Evolutionary conservation across 768 basidiomycete genomes (phyloP).

Genomic region (Trametes cinnabarina): DNA sequence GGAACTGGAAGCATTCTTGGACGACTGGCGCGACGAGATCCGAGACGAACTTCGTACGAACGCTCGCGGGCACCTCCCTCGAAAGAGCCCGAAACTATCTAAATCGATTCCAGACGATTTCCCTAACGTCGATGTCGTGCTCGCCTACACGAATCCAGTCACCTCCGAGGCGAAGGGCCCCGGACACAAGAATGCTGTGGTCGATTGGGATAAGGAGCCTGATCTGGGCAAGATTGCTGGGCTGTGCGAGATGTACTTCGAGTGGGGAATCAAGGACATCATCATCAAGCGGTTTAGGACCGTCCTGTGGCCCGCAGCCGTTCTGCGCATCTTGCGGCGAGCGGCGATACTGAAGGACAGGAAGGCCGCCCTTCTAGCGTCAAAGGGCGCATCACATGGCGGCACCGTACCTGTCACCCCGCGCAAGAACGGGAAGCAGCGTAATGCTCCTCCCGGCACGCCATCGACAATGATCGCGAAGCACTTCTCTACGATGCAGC

Average conservation of each 20-base stretch:
- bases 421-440: conserved; percentile 32
- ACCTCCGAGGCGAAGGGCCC: conserved; percentile 50
- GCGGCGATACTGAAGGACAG: conserved; percentile 51
- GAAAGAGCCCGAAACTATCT: conserved; percentile 64
- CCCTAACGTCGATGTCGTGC: conserved; percentile 69
- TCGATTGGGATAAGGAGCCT: conserved; percentile 55
- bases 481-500: conserved; percentile 50
- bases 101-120: conserved; percentile 63
- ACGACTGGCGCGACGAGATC: conserved; percentile 61
- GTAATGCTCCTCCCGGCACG: conserved; percentile 34
- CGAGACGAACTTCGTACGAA: conserved; percentile 68
- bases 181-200: conserved; percentile 32
- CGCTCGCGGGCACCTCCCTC: conserved; percentile 57
- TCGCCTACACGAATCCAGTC: conserved; percentile 76
- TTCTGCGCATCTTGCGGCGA: conserved; percentile 70
- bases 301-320: conserved; percentile 74
- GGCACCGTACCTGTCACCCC: conserved; percentile 38
- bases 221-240: conserved; percentile 70
- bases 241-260: conserved; percentile 84
- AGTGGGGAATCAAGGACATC: conserved; percentile 84
- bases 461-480: conserved; percentile 50
- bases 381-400: neutral
- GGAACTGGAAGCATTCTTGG: conserved; percentile 52
- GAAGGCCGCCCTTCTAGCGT: conserved; percentile 5
- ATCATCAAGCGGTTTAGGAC: conserved; percentile 84